phyloP scores from a whole-genome alignment of 495 filamentous ascomycete species.

The Lasiosphaeriaceae sp. region DNA sequence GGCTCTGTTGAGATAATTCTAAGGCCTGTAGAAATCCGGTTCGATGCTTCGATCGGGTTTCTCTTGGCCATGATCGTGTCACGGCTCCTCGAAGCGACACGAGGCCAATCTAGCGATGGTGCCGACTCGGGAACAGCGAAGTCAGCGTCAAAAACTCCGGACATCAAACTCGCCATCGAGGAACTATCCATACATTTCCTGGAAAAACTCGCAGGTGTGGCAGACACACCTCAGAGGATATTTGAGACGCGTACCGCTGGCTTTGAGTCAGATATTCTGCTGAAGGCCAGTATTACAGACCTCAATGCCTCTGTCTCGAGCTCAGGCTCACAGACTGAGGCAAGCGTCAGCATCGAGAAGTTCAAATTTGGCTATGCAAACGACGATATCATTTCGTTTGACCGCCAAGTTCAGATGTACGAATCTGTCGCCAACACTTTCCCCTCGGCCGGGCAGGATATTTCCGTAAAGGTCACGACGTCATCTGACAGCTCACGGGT shows the following conservation, averaged over 20 bases:
- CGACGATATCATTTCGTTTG: constrained; percentile 75
- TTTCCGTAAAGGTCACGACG: constrained; percentile 58
- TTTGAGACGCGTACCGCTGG: constrained; percentile 27
- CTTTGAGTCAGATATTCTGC: constrained; percentile 44
- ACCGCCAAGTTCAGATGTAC: constrained; percentile 59
- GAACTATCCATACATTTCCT: constrained; percentile 61
- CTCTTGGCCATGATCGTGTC: constrained; percentile 59
- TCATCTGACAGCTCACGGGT: constrained; percentile 50
- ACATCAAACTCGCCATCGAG: constrained; percentile 50
- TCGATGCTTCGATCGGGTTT: constrained; percentile 68
- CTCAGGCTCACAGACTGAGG: constrained; percentile 29
- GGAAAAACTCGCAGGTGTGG: constrained; percentile 54
- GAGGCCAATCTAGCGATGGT: constrained; percentile 20
- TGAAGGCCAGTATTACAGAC: constrained; percentile 45
- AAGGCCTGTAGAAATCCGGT: constrained; percentile 52
- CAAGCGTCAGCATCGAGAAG: constrained; percentile 54
- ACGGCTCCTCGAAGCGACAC: constrained; percentile 45
- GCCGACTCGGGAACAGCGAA: constrained; percentile 20
- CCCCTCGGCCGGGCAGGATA: constrained; percentile 56
- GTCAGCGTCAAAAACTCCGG: constrained; percentile 24
- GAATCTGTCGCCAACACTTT: constrained; percentile 64
- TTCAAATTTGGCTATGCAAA: constrained; percentile 69
- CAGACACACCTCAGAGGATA: constrained; percentile 34
- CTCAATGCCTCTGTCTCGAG: constrained; percentile 37
- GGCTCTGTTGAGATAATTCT: constrained; percentile 51